Percentiles rank a stretch among this genome's conserved stretches.
Conservation (phyloP, 805 yeast genomes). For the Ogataea chonburiensis region DNA sequence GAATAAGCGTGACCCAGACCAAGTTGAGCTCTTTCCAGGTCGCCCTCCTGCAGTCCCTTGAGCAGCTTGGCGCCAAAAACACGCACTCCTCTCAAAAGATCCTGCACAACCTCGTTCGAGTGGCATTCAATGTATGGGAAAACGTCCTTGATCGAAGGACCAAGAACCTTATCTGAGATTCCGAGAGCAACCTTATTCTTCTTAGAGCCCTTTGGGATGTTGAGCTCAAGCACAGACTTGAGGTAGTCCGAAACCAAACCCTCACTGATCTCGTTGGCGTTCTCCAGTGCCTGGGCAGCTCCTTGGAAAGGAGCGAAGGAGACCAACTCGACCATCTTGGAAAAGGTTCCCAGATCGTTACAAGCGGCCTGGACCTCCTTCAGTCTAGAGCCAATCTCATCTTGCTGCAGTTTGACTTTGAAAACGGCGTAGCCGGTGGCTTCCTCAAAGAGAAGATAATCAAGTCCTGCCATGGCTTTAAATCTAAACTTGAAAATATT, state of each 20-base stretch:
- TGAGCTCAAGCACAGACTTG: slow-evolving; percentile 84
- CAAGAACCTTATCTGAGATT: slow-evolving; percentile 91
- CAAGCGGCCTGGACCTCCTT: slow-evolving; percentile 93
- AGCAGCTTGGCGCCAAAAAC: slow-evolving; percentile 83
- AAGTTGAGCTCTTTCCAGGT: slow-evolving; percentile 94
- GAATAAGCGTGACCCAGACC: slow-evolving; percentile 99
- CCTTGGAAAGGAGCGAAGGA: slow-evolving; percentile 98
- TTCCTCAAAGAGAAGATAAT: slow-evolving; percentile 93
- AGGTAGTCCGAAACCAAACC: slow-evolving; percentile 93
- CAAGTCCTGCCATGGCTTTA: slow-evolving; percentile 63
- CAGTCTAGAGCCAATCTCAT: slow-evolving; percentile 86
- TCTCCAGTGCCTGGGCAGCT: slow-evolving; percentile 98
- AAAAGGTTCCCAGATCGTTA: slow-evolving; percentile 79
- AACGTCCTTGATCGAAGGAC: slow-evolving; percentile 91
- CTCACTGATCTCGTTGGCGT: slow-evolving; percentile 96
- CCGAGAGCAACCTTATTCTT: slow-evolving; percentile 74
- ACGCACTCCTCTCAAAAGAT: slow-evolving; percentile 92
- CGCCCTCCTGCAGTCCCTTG: slow-evolving; percentile 91
- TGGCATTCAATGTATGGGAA: slow-evolving; percentile 89
- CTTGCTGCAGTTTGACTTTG: slow-evolving; percentile 91
- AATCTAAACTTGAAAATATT: slow-evolving; percentile 9
- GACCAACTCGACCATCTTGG: slow-evolving; percentile 89
- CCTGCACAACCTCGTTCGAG: slow-evolving; percentile 91
- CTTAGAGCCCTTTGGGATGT: slow-evolving; percentile 76
- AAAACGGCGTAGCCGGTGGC: slow-evolving; percentile 98